Percentiles rank a stretch among this genome's conserved stretches.
These are phyloP conservation scores for Globomyces pollinis-pini DNA, from an alignment of 192 early-diverging fungal species.

Conservation along the genomic window DNA sequence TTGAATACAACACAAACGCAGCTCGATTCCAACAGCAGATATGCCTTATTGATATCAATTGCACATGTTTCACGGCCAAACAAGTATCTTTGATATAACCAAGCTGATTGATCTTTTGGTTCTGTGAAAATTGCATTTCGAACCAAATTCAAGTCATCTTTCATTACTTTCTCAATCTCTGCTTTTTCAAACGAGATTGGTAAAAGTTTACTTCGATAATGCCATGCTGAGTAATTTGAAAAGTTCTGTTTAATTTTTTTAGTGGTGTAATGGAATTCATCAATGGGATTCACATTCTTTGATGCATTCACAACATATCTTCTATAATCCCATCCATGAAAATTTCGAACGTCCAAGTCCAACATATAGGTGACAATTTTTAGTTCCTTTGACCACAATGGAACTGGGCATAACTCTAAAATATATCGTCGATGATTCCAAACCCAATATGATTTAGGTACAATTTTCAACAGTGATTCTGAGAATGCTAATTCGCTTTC, in stretches of 20 bases:
- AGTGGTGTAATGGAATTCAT: constrained; percentile 84
- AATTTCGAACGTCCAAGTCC: constrained; percentile 86
- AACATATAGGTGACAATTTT: constrained; percentile 69
- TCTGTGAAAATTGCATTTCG: constrained; percentile 92
- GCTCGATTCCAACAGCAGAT: background rate
- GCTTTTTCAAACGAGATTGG: constrained; percentile 15
- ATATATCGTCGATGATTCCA: constrained; percentile 96
- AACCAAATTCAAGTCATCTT: constrained; percentile 70
- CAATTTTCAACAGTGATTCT: constrained; percentile 59
- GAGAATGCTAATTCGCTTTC: constrained; percentile 71
- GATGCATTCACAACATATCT: constrained; percentile 64
- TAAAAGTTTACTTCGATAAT: constrained; percentile 81
- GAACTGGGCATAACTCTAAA: constrained; percentile 62
- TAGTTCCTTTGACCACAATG: constrained; percentile 76
- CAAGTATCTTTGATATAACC: constrained; percentile 95
- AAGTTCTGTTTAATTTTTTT: constrained; percentile 87
- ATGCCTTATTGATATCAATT: background rate
- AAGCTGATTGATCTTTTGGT: constrained; percentile 92
- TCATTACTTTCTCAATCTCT: constrained; percentile 28
- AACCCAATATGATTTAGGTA: constrained; percentile 96
- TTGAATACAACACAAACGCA: constrained; percentile 11
- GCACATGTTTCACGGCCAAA: constrained; percentile 45
- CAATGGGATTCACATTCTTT: constrained; percentile 23
- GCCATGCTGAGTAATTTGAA: constrained; percentile 99
- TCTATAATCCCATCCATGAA: constrained; percentile 98